Conservation (phyloP, 257 asterid genomes). For the Scutellaria minor region DNA sequence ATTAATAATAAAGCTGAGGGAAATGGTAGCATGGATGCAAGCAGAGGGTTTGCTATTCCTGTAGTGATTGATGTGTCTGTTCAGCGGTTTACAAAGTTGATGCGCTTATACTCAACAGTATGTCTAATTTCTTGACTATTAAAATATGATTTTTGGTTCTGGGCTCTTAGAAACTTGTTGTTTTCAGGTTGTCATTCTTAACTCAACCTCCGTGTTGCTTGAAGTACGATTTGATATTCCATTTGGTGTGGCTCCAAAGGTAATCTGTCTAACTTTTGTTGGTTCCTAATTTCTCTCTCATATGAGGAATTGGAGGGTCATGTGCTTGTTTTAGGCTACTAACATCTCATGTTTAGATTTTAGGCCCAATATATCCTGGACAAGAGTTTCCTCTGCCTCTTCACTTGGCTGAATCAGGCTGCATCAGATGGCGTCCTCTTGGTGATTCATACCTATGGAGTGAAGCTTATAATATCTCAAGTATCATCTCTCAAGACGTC, state of each 20-base stretch:
- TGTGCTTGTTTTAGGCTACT: slow-evolving; percentile 31
- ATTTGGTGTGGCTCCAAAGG: slow-evolving; percentile 94
- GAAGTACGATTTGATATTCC: slow-evolving; percentile 97
- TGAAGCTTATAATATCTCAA: slow-evolving; percentile 84
- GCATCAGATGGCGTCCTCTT: slow-evolving; percentile 91
- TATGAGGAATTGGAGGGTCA: slow-evolving; percentile 22
- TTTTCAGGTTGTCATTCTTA: slow-evolving; percentile 82
- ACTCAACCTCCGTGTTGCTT: slow-evolving; percentile 78
- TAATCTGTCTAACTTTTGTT: slow-evolving; percentile 39
- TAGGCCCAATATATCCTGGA: slow-evolving; percentile 92
- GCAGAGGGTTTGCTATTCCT: slow-evolving; percentile 76
- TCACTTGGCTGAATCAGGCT: slow-evolving; percentile 95
- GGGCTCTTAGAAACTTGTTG: slow-evolving; percentile 35
- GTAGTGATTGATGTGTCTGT: slow-evolving; percentile 95
- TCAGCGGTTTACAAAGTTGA: slow-evolving; percentile 77
- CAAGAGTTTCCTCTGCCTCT: slow-evolving; percentile 96
- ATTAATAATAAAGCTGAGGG: slow-evolving; percentile 47
- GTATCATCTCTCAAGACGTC: slow-evolving; percentile 76
- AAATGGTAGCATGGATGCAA: slow-evolving; percentile 48
- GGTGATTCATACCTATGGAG: slow-evolving; percentile 91
- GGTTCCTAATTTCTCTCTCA: slow-evolving; percentile 30
- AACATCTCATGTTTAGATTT: slow-evolving; percentile 57
- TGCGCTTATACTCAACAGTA: slow-evolving; percentile 90
- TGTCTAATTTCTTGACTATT: slow-evolving; percentile 37
- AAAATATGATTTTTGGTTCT: slow-evolving; percentile 28